These are phyloP conservation scores for Scopulariopsis brevicaulis DNA, from an alignment of 2,329 filamentous ascomycete species.

Conservation along the genomic window DNA sequence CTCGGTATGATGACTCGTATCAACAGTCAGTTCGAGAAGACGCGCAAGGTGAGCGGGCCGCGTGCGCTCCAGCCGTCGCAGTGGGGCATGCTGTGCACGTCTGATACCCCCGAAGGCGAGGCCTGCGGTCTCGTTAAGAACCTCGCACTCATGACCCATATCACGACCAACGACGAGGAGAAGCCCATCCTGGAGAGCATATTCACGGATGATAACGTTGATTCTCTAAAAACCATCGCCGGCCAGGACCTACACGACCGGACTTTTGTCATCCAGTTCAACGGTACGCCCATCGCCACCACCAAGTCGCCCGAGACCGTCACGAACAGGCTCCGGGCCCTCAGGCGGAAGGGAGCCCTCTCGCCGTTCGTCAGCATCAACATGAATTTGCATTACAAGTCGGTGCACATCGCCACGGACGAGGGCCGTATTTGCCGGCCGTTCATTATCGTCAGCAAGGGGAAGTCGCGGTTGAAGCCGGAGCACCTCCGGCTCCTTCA, in stretches of 20 bases:
- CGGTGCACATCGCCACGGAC: constrained; percentile 92
- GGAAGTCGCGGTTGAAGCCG: constrained; percentile 66
- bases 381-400: constrained; percentile 84
- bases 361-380: constrained; percentile 96
- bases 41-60: constrained; percentile 88
- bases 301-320: constrained; percentile 82
- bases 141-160: constrained; percentile 95
- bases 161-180: constrained; percentile 93
- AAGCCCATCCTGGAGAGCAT: constrained; percentile 79
- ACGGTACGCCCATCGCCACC: constrained; percentile 85
- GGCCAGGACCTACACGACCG: constrained; percentile 79
- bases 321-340: constrained; percentile 69
- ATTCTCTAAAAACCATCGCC: constrained; percentile 55
- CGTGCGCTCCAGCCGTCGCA: constrained; percentile 94
- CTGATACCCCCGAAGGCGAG: constrained; percentile 97
- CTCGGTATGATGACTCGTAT: constrained; percentile 99
- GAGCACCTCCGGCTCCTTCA: constrained; percentile 74
- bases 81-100: constrained; percentile 95
- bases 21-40: constrained; percentile 97
- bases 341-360: constrained; percentile 80
- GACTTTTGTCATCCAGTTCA: constrained; percentile 84
- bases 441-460: constrained; percentile 87
- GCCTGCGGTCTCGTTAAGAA: constrained; percentile 98
- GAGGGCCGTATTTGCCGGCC: constrained; percentile 94
- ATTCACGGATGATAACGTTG: constrained; percentile 77